These are phyloP conservation scores for Spergularia azorica DNA, from an alignment of 179 eudicot species.

Conservation along the genomic window DNA sequence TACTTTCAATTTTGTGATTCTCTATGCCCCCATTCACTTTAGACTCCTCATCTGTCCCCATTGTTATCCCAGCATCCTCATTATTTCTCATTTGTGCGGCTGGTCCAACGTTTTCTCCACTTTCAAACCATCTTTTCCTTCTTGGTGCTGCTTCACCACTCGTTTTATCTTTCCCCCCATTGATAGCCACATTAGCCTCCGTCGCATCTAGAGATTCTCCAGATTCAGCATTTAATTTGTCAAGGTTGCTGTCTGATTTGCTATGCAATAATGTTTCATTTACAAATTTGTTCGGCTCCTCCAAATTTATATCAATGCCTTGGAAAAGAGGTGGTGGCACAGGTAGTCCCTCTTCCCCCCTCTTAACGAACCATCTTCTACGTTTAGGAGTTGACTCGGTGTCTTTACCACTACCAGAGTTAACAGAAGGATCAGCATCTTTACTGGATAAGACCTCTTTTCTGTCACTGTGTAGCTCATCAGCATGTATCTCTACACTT, in stretches of 20 bases:
- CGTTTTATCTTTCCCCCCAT: slow-evolving; percentile 32
- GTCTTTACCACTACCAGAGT: slow-evolving; percentile 27
- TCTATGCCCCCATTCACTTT: slow-evolving; percentile 25
- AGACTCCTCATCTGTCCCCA: slow-evolving; percentile 35
- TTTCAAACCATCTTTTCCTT: slow-evolving; percentile 47
- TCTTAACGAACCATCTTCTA: slow-evolving; percentile 43
- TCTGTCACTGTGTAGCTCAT: slow-evolving; percentile 29
- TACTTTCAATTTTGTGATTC: slow-evolving; percentile 31
- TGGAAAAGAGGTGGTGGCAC: slow-evolving; percentile 38
- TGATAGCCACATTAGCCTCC: slow-evolving; percentile 29
- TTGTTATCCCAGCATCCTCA: slow-evolving; percentile 34
- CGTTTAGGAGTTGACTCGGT: slow-evolving; percentile 41
- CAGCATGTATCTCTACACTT: slow-evolving; percentile 31
- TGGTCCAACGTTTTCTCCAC: slow-evolving; percentile 30
- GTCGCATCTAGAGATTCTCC: slow-evolving; percentile 32
- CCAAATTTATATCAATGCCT: slow-evolving; percentile 31
- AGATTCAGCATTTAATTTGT: slow-evolving; percentile 25
- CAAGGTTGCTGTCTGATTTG: slow-evolving; percentile 28
- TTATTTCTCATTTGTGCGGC: slow-evolving; percentile 32
- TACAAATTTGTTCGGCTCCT: slow-evolving; percentile 23
- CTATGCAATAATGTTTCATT: slow-evolving; percentile 10
- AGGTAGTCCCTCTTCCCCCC: slow-evolving; percentile 38
- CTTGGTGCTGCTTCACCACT: slow-evolving; percentile 42
- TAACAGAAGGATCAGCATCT: slow-evolving; percentile 28
- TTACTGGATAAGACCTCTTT: slow-evolving; percentile 28